Percentiles rank a stretch among this genome's conserved stretches.
phyloP scores from a whole-genome alignment of 441 rosid genomes.

The Eruca vesicaria region DNA sequence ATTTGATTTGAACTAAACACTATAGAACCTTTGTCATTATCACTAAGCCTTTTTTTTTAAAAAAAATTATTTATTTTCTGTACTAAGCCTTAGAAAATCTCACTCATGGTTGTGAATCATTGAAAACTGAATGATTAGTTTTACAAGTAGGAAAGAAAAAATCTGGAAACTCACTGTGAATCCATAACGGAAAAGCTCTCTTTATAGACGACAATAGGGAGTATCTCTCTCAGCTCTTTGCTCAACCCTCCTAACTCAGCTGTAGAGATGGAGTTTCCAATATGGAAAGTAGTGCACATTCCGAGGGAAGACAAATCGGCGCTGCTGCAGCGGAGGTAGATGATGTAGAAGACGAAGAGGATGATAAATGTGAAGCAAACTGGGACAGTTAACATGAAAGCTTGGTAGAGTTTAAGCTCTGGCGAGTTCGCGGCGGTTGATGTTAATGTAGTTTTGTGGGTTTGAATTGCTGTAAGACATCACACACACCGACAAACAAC shows the following conservation, averaged over 20 bases:
- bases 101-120: no score
- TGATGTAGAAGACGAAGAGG: slow-evolving; percentile 68
- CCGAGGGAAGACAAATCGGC: slow-evolving; percentile 67
- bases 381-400: slow-evolving; percentile 76
- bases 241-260: slow-evolving; percentile 72
- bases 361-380: slow-evolving; percentile 70
- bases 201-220: slow-evolving; percentile 69
- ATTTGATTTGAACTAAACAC: not conserved
- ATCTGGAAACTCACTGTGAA: slow-evolving; percentile 52
- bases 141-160: not conserved
- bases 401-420: slow-evolving; percentile 72
- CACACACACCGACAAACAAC: not conserved
- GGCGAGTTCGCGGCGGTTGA: slow-evolving; percentile 29
- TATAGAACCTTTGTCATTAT: not conserved
- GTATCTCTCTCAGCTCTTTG: slow-evolving; percentile 87
- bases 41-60: no score
- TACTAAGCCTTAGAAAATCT: no score
- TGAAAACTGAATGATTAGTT: no score
- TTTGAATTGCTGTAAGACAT: slow-evolving; percentile 44
- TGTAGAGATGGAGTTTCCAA: slow-evolving; percentile 27
- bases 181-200: slow-evolving; percentile 81
- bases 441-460: slow-evolving; percentile 34
- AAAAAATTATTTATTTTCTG: no score
- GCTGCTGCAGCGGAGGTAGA: slow-evolving; percentile 72
- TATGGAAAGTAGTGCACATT: slow-evolving; percentile 44